Evolutionary conservation across 2,329 filamentous ascomycete genomes (phyloP).

Genomic region (Sporothrix pallida): DNA sequence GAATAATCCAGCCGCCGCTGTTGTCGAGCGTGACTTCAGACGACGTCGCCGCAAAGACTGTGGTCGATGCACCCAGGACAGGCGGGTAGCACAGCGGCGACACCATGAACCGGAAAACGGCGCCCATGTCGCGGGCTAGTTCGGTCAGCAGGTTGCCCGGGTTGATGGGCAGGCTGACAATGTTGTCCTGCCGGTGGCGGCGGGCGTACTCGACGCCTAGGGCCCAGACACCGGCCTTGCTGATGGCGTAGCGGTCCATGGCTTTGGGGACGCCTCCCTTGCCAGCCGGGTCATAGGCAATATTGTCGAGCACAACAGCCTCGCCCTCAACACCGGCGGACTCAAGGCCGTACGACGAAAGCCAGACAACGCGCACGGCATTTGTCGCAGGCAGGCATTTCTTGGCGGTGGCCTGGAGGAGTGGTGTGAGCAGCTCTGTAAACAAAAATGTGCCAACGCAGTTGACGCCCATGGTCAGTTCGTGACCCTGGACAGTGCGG

Average conservation of each 20-base stretch:
- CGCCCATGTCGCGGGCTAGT: slow-evolving; percentile 44
- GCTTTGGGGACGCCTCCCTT: slow-evolving; percentile 6
- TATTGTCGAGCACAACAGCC: slow-evolving; percentile 36
- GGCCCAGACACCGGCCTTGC: slow-evolving; percentile 37
- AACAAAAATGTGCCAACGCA: slow-evolving; percentile 40
- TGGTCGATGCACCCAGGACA: slow-evolving; percentile 54
- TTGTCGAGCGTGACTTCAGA: slow-evolving; percentile 50
- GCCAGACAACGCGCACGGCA: slow-evolving; percentile 39
- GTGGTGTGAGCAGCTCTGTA: slow-evolving; percentile 39
- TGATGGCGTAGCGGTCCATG: slow-evolving; percentile 34
- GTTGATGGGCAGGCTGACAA: slow-evolving; percentile 43
- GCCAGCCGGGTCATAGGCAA: slow-evolving; percentile 31
- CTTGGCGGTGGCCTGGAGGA: slow-evolving; percentile 37
- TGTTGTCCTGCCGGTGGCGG: slow-evolving; percentile 30
- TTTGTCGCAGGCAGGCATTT: slow-evolving; percentile 4
- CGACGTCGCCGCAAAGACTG: slow-evolving; percentile 54
- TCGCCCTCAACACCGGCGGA: slow-evolving; percentile 32
- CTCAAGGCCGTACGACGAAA: slow-evolving; percentile 37
- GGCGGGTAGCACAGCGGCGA: slow-evolving; percentile 41
- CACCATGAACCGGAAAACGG: slow-evolving; percentile 36
- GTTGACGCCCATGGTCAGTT: slow-evolving; percentile 41
- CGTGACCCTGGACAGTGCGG: slow-evolving; percentile 42
- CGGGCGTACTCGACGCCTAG: slow-evolving; percentile 38
- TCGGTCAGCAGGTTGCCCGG: slow-evolving; percentile 50
- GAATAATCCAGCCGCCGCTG: slow-evolving; percentile 31